Evolutionary conservation across 345 rosid genomes (phyloP).

Genomic region (Kandelia obovata): DNA sequence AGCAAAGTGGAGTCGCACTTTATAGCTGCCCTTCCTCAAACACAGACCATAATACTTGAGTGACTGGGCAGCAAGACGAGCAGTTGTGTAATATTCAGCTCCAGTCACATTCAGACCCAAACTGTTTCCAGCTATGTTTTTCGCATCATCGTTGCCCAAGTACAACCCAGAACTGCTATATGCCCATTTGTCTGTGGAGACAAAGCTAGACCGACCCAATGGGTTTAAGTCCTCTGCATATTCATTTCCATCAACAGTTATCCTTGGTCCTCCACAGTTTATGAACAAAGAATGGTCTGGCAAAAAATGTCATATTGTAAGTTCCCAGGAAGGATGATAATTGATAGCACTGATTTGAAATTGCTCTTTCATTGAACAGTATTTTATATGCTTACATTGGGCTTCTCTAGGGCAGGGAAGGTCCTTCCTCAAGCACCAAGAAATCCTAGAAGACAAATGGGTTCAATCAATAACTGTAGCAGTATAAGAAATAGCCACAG

Average conservation of each 20-base stretch:
- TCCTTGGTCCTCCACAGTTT: slow-evolving; percentile 66
- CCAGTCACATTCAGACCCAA: slow-evolving; percentile 32
- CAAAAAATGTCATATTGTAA: background rate
- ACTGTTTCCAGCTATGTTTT: slow-evolving; percentile 24
- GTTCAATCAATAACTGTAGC: too few relatives aligned
- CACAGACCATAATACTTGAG: slow-evolving; percentile 83
- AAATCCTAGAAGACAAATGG: slow-evolving; percentile 6
- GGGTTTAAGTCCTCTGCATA: slow-evolving; percentile 47
- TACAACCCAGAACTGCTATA: slow-evolving; percentile 72
- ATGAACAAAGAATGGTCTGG: slow-evolving; percentile 72
- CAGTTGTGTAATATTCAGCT: slow-evolving; percentile 45
- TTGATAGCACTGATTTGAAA: background rate
- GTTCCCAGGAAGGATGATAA: background rate
- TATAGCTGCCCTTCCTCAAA: slow-evolving; percentile 54
- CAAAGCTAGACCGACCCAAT: slow-evolving; percentile 43
- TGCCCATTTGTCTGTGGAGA: slow-evolving; percentile 47
- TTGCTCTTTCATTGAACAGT: background rate
- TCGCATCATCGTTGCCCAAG: background rate
- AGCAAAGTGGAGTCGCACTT: slow-evolving; percentile 73
- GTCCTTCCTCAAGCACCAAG: slow-evolving; percentile 62
- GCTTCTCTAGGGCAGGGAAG: slow-evolving; percentile 52
- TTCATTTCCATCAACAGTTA: slow-evolving; percentile 18
- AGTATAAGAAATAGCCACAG: too few relatives aligned
- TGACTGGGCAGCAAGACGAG: slow-evolving; percentile 69
- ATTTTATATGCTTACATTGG: slow-evolving; percentile 39